These are phyloP conservation scores for Furculomyces boomerangus DNA, from an alignment of 371 early-diverging fungal genomes.

Conservation along the genomic window DNA sequence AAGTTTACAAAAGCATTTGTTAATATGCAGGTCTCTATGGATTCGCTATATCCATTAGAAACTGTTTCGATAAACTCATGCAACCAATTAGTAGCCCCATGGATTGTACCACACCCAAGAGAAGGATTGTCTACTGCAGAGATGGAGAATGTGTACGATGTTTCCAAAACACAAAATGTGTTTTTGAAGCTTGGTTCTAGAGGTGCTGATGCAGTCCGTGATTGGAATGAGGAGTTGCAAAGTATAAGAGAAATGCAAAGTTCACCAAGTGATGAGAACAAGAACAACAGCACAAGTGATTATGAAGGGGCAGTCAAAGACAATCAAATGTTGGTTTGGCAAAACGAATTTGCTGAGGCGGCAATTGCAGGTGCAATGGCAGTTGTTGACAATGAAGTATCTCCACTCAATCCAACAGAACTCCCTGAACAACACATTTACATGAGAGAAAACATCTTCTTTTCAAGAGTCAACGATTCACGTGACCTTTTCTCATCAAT, in stretches of 20 bases:
- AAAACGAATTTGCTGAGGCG: constrained; percentile 82
- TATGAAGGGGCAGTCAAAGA: constrained; percentile 80
- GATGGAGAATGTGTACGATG: constrained; percentile 3
- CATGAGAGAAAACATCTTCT: constrained; percentile 87
- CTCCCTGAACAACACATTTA: constrained; percentile 67
- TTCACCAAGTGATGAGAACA: not conserved
- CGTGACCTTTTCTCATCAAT: constrained; percentile 60
- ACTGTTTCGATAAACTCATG: constrained; percentile 43
- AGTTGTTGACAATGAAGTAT: constrained; percentile 60
- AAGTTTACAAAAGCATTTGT: constrained; percentile 47
- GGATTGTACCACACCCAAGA: constrained; percentile 33
- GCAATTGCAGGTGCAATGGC: constrained; percentile 69
- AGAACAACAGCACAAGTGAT: not conserved
- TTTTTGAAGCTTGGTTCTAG: constrained; percentile 13
- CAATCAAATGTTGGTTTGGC: constrained; percentile 56
- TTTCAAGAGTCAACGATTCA: constrained; percentile 78
- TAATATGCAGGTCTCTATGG: constrained; percentile 42
- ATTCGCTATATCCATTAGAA: constrained; percentile 60
- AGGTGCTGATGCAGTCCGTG: constrained; percentile 55
- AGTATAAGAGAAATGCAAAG: constrained; percentile 70
- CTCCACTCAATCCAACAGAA: constrained; percentile 66
- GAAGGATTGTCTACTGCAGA: not conserved
- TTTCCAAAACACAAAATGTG: constrained; percentile 13
- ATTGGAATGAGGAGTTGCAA: constrained; percentile 94
- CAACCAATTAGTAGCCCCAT: constrained; percentile 54